Conservation (phyloP, 805 yeast genomes). For the Zygotorulaspora danielsina region DNA sequence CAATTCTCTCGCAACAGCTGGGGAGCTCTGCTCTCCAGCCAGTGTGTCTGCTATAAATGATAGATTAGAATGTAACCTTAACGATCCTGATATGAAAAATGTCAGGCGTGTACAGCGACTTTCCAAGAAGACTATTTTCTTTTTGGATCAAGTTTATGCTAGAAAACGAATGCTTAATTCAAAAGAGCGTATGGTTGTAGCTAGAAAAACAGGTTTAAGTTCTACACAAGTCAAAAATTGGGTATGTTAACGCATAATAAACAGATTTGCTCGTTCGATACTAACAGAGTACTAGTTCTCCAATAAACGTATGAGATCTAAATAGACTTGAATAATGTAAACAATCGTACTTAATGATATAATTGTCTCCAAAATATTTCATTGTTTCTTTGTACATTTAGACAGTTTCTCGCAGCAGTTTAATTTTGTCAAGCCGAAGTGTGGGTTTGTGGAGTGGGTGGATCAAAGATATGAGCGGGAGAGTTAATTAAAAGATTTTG, state of each 20-base stretch:
- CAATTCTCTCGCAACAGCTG: no score
- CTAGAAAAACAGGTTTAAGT: conserved; percentile 21
- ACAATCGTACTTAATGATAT: conserved; percentile 6
- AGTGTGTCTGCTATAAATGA: no score
- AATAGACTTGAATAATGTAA: conserved; percentile 1
- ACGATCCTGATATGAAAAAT: no score
- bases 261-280: no score
- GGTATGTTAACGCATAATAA: no score
- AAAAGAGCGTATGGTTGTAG: conserved; percentile 24
- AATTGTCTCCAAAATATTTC: no score
- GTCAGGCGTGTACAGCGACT: conserved; percentile 6
- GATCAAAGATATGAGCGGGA: conserved; percentile 21
- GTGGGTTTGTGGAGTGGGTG: conserved; percentile 41
- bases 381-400: no score
- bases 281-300: conserved; percentile 9
- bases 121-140: conserved; percentile 15
- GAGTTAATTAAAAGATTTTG: conserved; percentile 34
- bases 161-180: conserved; percentile 22
- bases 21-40: no score
- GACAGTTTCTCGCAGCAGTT: conserved; percentile 26
- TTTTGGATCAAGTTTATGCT: conserved; percentile 21
- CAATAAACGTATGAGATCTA: conserved; percentile 14
- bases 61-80: no score
- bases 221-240: conserved; percentile 26
- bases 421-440: conserved; percentile 28